Percentiles rank a stretch among this genome's conserved stretches.
These are phyloP conservation scores for Capsicum baccatum DNA, from an alignment of 257 asterid species.

Conservation along the genomic window DNA sequence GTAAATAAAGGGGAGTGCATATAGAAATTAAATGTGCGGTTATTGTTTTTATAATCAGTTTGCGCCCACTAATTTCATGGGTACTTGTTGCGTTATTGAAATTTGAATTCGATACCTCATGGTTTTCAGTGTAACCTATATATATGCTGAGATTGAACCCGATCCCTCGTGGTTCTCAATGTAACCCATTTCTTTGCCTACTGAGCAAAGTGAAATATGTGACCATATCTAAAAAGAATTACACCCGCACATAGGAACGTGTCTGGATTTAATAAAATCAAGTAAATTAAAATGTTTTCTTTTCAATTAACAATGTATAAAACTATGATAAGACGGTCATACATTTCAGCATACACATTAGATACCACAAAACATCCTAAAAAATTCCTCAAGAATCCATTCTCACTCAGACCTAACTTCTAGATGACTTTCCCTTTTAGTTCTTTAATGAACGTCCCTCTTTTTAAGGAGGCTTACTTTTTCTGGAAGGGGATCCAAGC, in stretches of 20 bases:
- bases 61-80: neutral
- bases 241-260: neutral
- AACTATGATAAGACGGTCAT: neutral
- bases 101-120: neutral
- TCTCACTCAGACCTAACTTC: constrained; percentile 22
- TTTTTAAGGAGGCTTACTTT: constrained; percentile 34
- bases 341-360: constrained; percentile 7
- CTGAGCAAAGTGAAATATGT: neutral
- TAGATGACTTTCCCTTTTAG: constrained; percentile 36
- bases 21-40: neutral
- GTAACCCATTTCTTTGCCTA: neutral
- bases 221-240: neutral
- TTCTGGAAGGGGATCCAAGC: constrained; percentile 43
- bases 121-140: neutral
- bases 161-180: neutral
- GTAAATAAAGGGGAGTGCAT: neutral
- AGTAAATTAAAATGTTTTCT: neutral
- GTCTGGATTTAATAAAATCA: neutral
- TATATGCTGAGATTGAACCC: neutral
- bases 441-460: constrained; percentile 14
- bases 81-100: neutral
- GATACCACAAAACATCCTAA: neutral
- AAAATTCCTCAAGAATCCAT: neutral
- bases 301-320: neutral
- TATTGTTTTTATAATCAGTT: neutral